Evolutionary conservation across 1,284 basidiomycete species (phyloP), one percentile per base, ranked within the genome.

Genomic region (Apiotrichum sp.): DNA sequence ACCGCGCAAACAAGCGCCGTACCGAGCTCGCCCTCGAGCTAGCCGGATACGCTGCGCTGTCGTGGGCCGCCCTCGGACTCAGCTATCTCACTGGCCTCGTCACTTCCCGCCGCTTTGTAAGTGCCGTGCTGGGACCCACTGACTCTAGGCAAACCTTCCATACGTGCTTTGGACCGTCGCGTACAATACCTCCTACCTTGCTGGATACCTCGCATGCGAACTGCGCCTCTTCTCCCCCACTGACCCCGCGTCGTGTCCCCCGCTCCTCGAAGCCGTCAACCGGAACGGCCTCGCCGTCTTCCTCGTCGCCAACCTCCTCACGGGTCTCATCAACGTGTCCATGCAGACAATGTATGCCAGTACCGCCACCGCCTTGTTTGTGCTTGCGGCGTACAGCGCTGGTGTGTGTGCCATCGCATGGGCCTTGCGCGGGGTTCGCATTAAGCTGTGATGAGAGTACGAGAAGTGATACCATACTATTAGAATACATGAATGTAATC

Each of bases 91-190:
- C 50, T 2, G 65, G 66, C 1, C 40, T 65, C 16, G 50, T 60
- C 9, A 83, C 91, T 8, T 95, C 90, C 3, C 79, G 92, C 54
- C 77, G 87, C 66, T 80, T 92, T 78, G 91, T 91, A 53, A 36
- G 81, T 80, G 16, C 29, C 22, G 53, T 40, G 40, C 11, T 39
- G 22, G 22, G 22, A 22, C 22, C 3, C 11, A n/a, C 55, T 56
- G 41, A 56, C 41, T 8, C 33, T 58, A 93, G 90, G 87, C 86
- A 46, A 98, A 98, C 67, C 65, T 91, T 29, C 81, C 86, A 2
- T 98, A 99, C 72, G 84, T 95, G 42, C 73, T 93, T 31, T 98
- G 93, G 92, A 83, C 88, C 6, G 82, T 83, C 0, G 93, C 91
- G 1, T 96, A 86, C 82, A 98, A 98, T 73, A 85, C 87, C 0